Conservation (phyloP, 2,329 filamentous ascomycete genomes). For the Neonectria ditissima region DNA sequence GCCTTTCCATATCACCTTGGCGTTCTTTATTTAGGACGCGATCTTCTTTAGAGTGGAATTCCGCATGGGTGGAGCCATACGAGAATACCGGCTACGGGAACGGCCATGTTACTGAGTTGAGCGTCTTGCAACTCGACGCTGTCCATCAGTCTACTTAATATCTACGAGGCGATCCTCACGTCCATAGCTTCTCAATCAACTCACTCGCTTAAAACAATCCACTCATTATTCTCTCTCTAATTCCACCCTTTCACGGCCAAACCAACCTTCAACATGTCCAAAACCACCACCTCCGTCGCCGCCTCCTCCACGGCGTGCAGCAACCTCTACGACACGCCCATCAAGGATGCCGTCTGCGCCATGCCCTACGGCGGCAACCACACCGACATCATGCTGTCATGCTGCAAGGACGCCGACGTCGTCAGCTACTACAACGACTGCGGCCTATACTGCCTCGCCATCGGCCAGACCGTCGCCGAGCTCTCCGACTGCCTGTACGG, state of each 20-base stretch:
- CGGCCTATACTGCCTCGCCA: conserved; percentile 61
- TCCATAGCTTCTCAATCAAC: background rate
- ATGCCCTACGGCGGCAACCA: conserved; percentile 54
- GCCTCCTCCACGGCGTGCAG: conserved; percentile 6
- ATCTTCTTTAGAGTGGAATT: background rate
- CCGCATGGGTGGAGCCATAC: background rate
- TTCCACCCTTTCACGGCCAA: background rate
- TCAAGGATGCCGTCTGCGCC: conserved; percentile 56
- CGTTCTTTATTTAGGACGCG: background rate
- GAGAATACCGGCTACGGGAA: background rate
- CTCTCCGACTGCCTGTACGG: conserved; percentile 53
- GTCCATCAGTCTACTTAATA: background rate
- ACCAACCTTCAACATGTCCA: conserved; percentile 11
- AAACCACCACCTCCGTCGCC: conserved; percentile 3
- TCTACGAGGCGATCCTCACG: background rate
- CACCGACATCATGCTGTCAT: conserved; percentile 56
- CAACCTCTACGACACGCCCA: conserved; percentile 8
- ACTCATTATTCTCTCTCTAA: background rate
- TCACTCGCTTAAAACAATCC: background rate
- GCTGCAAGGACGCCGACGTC: conserved; percentile 59
- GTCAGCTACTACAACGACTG: conserved; percentile 60
- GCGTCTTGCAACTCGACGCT: background rate
- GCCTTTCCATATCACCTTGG: background rate
- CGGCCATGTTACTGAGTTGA: background rate
- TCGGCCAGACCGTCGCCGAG: conserved; percentile 47